Evolutionary conservation across 345 rosid genomes (phyloP).

Genomic region (Trapa bicornis): DNA sequence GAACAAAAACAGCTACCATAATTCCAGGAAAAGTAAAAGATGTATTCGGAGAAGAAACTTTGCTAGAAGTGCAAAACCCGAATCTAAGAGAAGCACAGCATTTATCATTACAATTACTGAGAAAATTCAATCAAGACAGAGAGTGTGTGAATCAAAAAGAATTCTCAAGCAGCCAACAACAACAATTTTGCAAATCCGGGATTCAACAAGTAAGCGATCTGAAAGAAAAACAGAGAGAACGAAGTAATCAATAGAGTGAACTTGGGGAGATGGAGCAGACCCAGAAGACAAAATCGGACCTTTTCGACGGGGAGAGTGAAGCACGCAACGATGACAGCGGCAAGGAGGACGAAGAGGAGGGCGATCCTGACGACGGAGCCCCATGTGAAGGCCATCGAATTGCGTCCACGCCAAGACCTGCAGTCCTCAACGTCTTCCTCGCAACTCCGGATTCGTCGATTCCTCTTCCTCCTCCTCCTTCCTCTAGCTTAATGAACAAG

Average conservation of each 20-base stretch:
- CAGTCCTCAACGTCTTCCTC: conserved; percentile 25
- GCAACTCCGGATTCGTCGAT: conserved; percentile 14
- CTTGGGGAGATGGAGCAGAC: neutral
- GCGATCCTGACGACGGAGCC: conserved; percentile 58
- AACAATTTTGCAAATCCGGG: neutral
- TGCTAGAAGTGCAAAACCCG: neutral
- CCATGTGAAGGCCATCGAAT: conserved; percentile 67
- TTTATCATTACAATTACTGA: neutral
- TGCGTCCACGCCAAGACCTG: conserved; percentile 50
- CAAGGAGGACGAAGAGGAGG: conserved; percentile 52
- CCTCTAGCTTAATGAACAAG: conserved; percentile 28
- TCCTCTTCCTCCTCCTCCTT: neutral
- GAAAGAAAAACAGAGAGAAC: neutral
- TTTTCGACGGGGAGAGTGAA: conserved; percentile 87
- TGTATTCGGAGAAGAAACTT: no score
- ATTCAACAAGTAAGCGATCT: neutral
- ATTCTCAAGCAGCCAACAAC: neutral
- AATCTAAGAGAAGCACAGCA: neutral
- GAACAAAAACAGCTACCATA: neutral
- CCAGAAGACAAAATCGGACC: conserved; percentile 21
- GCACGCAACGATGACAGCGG: conserved; percentile 58
- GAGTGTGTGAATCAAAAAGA: neutral
- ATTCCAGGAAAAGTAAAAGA: neutral
- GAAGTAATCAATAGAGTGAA: no score
- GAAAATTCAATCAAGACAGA: neutral